Percentiles rank a stretch among this genome's conserved stretches.
Conservation (phyloP, 345 rosid genomes). For the Trapa incisa region DNA sequence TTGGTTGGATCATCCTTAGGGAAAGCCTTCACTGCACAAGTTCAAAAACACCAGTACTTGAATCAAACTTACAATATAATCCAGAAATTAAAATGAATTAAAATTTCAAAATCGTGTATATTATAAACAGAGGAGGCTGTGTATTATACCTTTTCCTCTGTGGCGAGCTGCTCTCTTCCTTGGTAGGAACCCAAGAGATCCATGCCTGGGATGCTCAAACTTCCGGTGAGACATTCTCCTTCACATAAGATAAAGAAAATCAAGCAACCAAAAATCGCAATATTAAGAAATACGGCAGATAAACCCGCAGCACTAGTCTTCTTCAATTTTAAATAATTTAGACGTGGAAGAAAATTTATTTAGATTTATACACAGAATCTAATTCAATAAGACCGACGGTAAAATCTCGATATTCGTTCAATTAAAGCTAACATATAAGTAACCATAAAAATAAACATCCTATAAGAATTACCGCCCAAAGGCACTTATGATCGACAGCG, state of each 20-base stretch:
- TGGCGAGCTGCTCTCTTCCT: slow-evolving; percentile 81
- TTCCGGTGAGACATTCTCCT: slow-evolving; percentile 78
- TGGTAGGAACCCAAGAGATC: slow-evolving; percentile 24
- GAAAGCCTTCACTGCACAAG: slow-evolving; percentile 68
- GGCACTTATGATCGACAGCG: background rate
- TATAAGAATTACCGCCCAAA: background rate
- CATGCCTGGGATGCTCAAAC: slow-evolving; percentile 93
- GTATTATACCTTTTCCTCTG: slow-evolving; percentile 57
- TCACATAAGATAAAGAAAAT: slow-evolving; percentile 3
- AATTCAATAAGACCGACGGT: background rate
- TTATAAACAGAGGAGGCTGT: background rate
- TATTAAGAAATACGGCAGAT: too few species aligned
- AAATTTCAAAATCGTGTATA: background rate
- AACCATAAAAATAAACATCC: background rate
- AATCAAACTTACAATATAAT: background rate
- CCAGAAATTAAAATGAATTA: too few species aligned
- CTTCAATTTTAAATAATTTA: too few species aligned
- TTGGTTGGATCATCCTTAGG: slow-evolving; percentile 73
- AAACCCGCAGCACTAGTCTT: background rate
- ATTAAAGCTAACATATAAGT: background rate
- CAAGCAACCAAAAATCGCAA: background rate
- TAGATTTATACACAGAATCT: background rate
- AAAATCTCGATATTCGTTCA: background rate
- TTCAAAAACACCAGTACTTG: background rate
- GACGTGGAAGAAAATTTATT: too few species aligned